Percentiles rank a stretch among this genome's conserved stretches.
Evolutionary conservation across 2,329 filamentous ascomycete species (phyloP).

Genomic region (Fonsecaea multimorphosa): DNA sequence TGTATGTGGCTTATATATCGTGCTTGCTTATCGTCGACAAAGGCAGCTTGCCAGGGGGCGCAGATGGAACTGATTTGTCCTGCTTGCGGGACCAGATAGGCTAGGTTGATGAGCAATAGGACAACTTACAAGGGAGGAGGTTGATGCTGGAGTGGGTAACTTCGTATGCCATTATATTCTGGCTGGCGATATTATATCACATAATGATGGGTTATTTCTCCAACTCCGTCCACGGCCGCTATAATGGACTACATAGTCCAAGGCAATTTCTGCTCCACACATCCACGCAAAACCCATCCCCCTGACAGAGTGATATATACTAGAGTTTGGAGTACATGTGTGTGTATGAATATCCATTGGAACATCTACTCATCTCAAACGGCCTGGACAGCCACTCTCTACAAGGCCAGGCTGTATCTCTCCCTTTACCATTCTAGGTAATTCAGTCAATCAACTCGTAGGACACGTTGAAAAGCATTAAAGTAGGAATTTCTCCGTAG

Average conservation of each 20-base stretch:
- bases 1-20: too few species aligned
- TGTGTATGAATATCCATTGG: too few species aligned
- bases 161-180: background rate
- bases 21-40: background rate
- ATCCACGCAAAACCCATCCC: too few species aligned
- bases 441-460: background rate
- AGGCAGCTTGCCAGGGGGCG: background rate
- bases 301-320: too few species aligned
- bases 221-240: background rate
- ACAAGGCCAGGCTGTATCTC: background rate
- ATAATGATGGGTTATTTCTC: background rate
- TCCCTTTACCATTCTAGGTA: background rate
- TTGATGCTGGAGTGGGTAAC: background rate
- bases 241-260: too few species aligned
- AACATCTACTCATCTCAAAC: too few species aligned
- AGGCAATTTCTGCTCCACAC: too few species aligned
- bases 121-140: background rate
- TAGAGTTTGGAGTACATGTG: too few species aligned
- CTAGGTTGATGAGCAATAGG: background rate
- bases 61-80: background rate
- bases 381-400: too few species aligned
- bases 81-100: background rate
- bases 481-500: slow-evolving; percentile 1
- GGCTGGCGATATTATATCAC: background rate
- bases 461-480: background rate